These are phyloP conservation scores for Neolentinus lepideus DNA, from an alignment of 1,284 basidiomycete species.

Conservation along the genomic window DNA sequence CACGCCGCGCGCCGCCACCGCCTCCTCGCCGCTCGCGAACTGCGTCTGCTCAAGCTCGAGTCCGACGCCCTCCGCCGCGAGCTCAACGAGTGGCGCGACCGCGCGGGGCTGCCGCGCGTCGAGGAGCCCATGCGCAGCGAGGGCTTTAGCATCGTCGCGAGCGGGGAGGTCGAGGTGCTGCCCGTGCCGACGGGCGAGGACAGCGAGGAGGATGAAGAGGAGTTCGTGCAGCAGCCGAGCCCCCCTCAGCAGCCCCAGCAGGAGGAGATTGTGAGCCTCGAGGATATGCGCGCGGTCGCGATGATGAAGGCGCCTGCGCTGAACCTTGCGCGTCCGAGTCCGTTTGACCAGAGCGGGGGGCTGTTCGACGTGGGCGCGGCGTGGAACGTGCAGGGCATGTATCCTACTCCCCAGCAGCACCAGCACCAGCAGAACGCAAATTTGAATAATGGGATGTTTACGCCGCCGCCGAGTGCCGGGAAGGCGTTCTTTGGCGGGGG, in stretches of 20 bases:
- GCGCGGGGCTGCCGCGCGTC: constrained; percentile 57
- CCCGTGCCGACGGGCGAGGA: constrained; percentile 39
- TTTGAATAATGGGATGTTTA: constrained; percentile 1
- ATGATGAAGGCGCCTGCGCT: constrained; percentile 13
- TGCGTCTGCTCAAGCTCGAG: constrained; percentile 70
- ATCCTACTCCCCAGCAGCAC: constrained; percentile 16
- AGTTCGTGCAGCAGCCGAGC: constrained; percentile 18
- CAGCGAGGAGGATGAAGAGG: constrained; percentile 39
- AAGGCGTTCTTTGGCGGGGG: not conserved
- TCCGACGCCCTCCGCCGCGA: constrained; percentile 77
- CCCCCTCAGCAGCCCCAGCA: not conserved
- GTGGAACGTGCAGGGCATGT: constrained; percentile 25
- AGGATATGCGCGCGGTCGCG: constrained; percentile 16
- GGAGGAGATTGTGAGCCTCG: constrained; percentile 11
- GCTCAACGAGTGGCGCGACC: constrained; percentile 83
- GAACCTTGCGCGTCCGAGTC: constrained; percentile 11
- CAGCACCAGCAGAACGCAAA: too few species aligned
- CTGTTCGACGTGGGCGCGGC: constrained; percentile 11
- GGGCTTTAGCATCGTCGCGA: constrained; percentile 61
- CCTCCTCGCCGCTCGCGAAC: constrained; percentile 67
- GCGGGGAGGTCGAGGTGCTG: constrained; percentile 62
- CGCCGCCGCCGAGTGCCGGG: not conserved
- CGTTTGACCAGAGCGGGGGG: constrained; percentile 5
- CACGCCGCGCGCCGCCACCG: constrained; percentile 78
- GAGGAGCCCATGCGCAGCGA: constrained; percentile 65